Base-by-base conservation (phyloP, 2,329 filamentous ascomycete species). In the Claviceps fusiformis region DNA sequence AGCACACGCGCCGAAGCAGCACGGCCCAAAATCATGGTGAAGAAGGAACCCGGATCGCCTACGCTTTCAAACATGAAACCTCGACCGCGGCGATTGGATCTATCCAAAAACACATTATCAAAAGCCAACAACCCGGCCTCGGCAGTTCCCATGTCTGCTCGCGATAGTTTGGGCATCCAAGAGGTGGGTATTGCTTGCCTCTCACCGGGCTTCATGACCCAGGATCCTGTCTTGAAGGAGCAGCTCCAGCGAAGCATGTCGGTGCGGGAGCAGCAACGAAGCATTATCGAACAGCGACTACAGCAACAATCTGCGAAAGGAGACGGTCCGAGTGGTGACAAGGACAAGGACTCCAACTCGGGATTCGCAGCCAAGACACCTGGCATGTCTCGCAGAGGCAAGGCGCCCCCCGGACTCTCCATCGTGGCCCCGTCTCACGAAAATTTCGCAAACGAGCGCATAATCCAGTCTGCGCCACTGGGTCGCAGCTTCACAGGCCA, bases 141-240 rank as follows among this genome's bases (percentile, higher is more conserved):
- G 6, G 83, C 83, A 53, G 82, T 89, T 44, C 86, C 89, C 43
- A 75, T 95, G 70, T 93, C 89, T 9, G 85, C 85, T 29, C 81
- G 89, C 62, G 89, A 95, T 49, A 81, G 85, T 27, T 73, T 93
- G 43, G 87, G 80, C 46, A 92, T 97, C 65, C 90, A 95, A 64
- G 89, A 96, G 70, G 87, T 97, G 31, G 93, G 93, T 56, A 78
- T 97, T 55, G 92, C 92, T 46, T 98, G 93, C 65, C 76, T 98
- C 55, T 97, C 93, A 2, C 93, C 93, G 0, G 93, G 93, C 54
- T 97, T 98, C 65, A 85, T 95, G 61, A 97, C 93, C 17, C 88
- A 97, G 63, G 90, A 98, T 70, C 92, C 93, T n/a, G 81, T 87
- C 24, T 95, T 96, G 89, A 86, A 93, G 66, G 89, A 95, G 70